Evolutionary conservation across 2,329 filamentous ascomycete species (phyloP).

Genomic region (Claviceps spartinae): DNA sequence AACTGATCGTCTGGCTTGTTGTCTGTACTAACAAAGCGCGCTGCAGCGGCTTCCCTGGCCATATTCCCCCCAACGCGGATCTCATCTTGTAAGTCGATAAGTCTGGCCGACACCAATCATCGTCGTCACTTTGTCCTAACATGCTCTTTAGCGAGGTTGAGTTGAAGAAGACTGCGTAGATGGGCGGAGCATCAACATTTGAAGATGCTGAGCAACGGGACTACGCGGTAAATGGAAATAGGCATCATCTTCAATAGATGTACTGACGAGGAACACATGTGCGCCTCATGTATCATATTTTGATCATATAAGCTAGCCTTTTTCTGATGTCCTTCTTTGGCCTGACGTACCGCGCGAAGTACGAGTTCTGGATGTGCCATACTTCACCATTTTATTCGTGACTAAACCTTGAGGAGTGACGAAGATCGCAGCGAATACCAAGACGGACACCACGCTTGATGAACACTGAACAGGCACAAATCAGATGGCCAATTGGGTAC

Average conservation of each 20-base stretch:
- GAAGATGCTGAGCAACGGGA: background rate
- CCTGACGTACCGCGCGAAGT: too few relatives aligned
- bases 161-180: conserved; percentile 5
- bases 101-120: too few relatives aligned
- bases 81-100: conserved; percentile 4
- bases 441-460: too few relatives aligned
- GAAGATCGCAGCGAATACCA: too few relatives aligned
- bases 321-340: too few relatives aligned
- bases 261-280: background rate
- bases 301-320: too few relatives aligned
- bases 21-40: background rate
- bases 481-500: too few relatives aligned
- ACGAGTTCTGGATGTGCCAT: too few relatives aligned
- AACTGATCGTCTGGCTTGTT: background rate
- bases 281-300: background rate
- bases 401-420: too few relatives aligned
- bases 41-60: conserved; percentile 59
- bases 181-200: background rate
- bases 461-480: too few relatives aligned
- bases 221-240: background rate
- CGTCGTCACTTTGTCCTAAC: background rate
- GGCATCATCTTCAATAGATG: background rate
- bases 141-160: conserved; percentile 4
- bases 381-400: too few relatives aligned
- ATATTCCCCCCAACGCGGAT: conserved; percentile 43